These are phyloP conservation scores for Calocera viscosa DNA, from an alignment of 768 basidiomycete genomes.

Conservation along the genomic window DNA sequence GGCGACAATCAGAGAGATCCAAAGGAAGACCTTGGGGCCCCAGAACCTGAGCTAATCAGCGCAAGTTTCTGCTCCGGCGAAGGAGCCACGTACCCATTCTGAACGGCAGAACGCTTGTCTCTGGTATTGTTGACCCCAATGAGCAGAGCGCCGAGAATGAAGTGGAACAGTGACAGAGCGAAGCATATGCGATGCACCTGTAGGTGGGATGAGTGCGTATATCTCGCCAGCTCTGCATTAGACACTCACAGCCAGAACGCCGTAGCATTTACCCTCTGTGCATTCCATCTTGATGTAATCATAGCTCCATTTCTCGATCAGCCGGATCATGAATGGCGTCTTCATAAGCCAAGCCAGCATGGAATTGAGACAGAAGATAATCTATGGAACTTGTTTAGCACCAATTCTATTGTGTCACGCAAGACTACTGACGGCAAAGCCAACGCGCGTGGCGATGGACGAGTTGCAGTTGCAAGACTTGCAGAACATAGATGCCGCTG, in stretches of 20 bases:
- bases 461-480: slow-evolving; percentile 99
- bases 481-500: slow-evolving; percentile 91
- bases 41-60: slow-evolving; percentile 70
- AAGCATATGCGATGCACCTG: slow-evolving; percentile 89
- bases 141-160: slow-evolving; percentile 62
- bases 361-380: slow-evolving; percentile 91
- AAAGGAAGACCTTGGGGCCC: slow-evolving; percentile 90
- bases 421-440: slow-evolving; percentile 66
- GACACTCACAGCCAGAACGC: slow-evolving; percentile 72
- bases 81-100: slow-evolving; percentile 65
- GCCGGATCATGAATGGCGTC: slow-evolving; percentile 71
- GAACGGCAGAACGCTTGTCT: slow-evolving; percentile 85
- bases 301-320: slow-evolving; percentile 83
- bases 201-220: not conserved
- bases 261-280: slow-evolving; percentile 84
- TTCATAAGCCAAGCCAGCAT: slow-evolving; percentile 96
- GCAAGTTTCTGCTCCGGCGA: not conserved
- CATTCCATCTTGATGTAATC: slow-evolving; percentile 99
- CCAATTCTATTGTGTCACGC: slow-evolving; percentile 12
- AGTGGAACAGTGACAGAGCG: slow-evolving; percentile 79
- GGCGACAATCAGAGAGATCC: slow-evolving; percentile 65
- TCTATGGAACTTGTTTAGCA: slow-evolving; percentile 34
- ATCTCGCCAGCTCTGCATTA: not conserved
- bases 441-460: slow-evolving; percentile 91
- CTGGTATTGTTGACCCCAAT: slow-evolving; percentile 82